These are phyloP conservation scores for Stephania yunnanensis DNA, from an alignment of 164 flowering plant genomes.

Conservation along the genomic window DNA sequence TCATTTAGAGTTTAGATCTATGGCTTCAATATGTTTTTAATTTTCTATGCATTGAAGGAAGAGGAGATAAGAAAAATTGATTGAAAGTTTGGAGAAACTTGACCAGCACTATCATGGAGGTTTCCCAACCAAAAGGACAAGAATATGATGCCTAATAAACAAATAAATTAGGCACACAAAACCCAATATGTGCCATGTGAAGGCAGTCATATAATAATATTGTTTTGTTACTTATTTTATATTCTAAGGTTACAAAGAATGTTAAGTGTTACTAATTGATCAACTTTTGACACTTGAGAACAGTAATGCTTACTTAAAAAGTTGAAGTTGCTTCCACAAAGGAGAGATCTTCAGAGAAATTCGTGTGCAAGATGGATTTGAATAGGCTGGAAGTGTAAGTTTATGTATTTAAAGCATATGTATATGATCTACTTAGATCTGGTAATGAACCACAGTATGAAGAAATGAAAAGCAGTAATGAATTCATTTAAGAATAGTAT, in stretches of 20 bases:
- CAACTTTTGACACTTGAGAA: not conserved
- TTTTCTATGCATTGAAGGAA: not conserved
- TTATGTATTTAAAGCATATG: no score
- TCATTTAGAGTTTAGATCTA: no score
- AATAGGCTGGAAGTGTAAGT: no score
- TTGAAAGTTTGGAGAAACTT: not conserved
- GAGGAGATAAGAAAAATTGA: not conserved
- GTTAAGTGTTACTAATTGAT: not conserved
- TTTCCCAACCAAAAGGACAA: not conserved
- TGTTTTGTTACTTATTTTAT: no score
- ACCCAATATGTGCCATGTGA: not conserved
- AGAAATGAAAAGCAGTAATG: no score
- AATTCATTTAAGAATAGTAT: no score
- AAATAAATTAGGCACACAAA: not conserved
- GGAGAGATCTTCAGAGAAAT: no score
- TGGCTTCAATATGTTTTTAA: no score
- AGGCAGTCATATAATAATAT: no score
- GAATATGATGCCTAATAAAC: not conserved
- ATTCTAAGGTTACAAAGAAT: not conserved
- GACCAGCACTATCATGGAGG: not conserved
- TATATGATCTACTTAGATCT: no score
- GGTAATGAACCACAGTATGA: no score
- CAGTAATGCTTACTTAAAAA: not conserved
- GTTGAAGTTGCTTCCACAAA: not conserved
- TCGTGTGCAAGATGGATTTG: no score